Base-by-base conservation (phyloP, 768 basidiomycete genomes). In the Tricholoma sp. region DNA sequence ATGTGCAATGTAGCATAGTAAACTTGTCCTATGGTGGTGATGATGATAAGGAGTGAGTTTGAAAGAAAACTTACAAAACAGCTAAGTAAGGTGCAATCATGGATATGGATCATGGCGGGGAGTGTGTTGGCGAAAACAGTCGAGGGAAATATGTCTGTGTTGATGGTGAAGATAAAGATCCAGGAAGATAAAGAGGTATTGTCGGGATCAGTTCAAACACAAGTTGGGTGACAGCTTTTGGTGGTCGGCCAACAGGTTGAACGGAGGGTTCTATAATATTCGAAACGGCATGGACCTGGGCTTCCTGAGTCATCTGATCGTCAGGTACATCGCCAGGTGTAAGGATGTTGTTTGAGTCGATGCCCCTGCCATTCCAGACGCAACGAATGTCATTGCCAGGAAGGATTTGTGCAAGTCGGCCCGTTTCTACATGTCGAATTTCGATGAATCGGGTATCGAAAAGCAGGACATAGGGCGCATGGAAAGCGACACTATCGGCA, bases 401-500 rank as follows among this genome's bases (percentile, higher is more conserved):
- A 57, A 94, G 87, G 67, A 94, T 89, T 68, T 94, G 91, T 1
- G 83, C 83, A 4, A 93, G 81, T 0, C 88, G 81, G 3, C 91
- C 90, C 0, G 85, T 89, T 61, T 86, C 82, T 60, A 92, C 81
- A 68, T 94, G 88, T 21, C 94, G 84, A 39, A 97, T 82, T 71
- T 97, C 94, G 63, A 97, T 89, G 74, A 97, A 95, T 2, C 89
- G 86, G 8, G 84, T 79, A 67, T 95, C 92, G 68, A 96, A 92
- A 49, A 94, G 82, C 43, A 95, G 78, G 49, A 98, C 77, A 65
- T 94, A 94, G 1, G 94, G 94, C 46, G 87, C 83, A 67, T 95
- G 94, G 74, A 91, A 86, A 1, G 93, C 92, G 21, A 91, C 91
- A 31, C 85, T 85, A 61, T 94, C 91, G 0, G 91, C 92, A 0